Base-by-base conservation (phyloP, 108 stramenopile genomes). In the Cylindrotheca closterium region DNA sequence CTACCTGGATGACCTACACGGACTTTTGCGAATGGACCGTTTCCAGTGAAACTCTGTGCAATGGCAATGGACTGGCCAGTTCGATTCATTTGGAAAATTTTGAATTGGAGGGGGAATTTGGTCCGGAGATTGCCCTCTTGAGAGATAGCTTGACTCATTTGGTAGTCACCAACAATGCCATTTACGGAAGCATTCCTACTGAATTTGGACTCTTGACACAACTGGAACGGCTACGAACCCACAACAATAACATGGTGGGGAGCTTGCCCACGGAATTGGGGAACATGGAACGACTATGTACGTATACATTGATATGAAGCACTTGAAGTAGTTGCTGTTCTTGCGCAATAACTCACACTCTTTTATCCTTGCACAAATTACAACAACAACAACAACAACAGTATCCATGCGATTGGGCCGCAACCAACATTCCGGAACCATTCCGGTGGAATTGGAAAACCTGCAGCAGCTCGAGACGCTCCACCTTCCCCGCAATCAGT, bases 391-490 rank as follows among this genome's bases (percentile, higher is more conserved):
- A n/a, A n/a, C n/a, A n/a, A n/a, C n/a, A n/a, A n/a, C n/a, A 42
- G 37, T 42, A 42, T 42, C 37, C 7, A 10, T 42, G 37, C 37
- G 37, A 42, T 49, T 61, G 47, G 47, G 60, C 4, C 47, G 60
- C 23, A 61, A 61, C 60, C 25, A 25, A 7, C 48, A 48, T 22
- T 8, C 19, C 4, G 60, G 60, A 17, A 25, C 47, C n/a, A 17
- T 61, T 47, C 60, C 60, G 5, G 29, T 24, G 4, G 32, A 61
- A 61, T 25, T 61, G 2, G 47, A 24, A 27, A 47, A 49, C 22
- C 24, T 61, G 17, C 4, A 12, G 18, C 47, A 34, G 3, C 26
- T 61, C 17, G 25, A 21, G 25, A 30, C 24, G 4, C 37, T 58
- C 32, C 8, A 58, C 27, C 12, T 58, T 30, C 30, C 17, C 10